Percentiles rank a stretch among this genome's conserved stretches.
Conservation (phyloP, 345 rosid genomes). For the Melaleuca alternifolia region DNA sequence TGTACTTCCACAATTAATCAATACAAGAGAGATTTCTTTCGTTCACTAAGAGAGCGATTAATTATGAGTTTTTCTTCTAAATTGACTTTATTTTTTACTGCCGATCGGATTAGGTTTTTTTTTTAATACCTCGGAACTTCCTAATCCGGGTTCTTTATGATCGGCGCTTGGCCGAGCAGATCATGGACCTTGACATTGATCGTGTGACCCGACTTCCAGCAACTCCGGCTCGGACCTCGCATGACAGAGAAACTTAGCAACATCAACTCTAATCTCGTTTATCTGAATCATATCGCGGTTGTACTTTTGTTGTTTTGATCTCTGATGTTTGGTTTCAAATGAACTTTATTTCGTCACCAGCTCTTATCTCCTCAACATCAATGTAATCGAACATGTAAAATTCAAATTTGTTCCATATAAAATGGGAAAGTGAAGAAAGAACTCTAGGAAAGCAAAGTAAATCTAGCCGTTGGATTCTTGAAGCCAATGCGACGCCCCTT, state of each 20-base stretch:
- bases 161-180: neutral
- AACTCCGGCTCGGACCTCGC: neutral
- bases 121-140: neutral
- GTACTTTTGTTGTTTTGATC: neutral
- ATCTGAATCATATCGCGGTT: neutral
- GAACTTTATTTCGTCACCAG: neutral
- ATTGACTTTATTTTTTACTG: rapidly evolving
- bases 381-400: neutral
- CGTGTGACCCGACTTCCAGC: neutral
- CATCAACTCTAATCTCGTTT: neutral
- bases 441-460: neutral
- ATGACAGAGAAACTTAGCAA: neutral
- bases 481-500: neutral
- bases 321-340: neutral
- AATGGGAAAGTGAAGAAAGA: rapidly evolving
- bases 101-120: no score
- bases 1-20: no score
- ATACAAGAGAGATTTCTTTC: neutral
- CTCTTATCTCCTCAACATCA: neutral
- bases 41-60: neutral
- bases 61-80: neutral
- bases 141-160: rapidly evolving
- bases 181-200: rapidly evolving
- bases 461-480: neutral
- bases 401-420: neutral